Conservation (phyloP, 768 basidiomycete genomes). For the Mycena rosella region DNA sequence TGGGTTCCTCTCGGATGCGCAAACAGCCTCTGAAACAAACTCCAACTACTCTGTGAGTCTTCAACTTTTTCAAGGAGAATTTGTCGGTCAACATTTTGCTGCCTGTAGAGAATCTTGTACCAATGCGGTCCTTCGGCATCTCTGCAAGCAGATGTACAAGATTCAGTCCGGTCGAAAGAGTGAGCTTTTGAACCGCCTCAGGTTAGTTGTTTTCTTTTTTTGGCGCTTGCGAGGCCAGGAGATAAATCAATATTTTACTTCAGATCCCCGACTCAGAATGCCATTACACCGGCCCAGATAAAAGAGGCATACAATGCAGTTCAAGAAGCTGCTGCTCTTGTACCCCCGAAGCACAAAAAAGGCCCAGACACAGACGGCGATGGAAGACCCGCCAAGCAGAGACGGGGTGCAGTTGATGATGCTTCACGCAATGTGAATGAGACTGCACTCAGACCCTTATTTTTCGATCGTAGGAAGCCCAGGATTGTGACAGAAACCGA, state of each 20-base stretch:
- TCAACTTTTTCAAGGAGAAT: no score
- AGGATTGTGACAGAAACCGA: no score
- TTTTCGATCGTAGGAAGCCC: not conserved
- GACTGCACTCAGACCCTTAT: not conserved
- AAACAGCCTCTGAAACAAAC: no score
- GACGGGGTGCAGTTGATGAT: slow-evolving; percentile 9
- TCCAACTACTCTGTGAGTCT: no score
- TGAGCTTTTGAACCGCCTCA: not conserved
- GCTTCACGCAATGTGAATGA: not conserved
- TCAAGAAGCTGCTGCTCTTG: not conserved
- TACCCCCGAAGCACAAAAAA: not conserved
- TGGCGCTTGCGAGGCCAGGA: no score
- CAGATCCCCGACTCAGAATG: not conserved
- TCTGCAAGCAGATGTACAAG: not conserved
- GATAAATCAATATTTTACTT: no score
- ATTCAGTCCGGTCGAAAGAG: not conserved
- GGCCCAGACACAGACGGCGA: not conserved
- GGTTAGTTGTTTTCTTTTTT: no score
- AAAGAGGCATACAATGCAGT: not conserved
- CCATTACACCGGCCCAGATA: not conserved
- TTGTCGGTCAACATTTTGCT: no score
- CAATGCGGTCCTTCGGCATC: not conserved
- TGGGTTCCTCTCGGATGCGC: no score
- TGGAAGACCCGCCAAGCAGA: not conserved
- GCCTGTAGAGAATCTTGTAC: not conserved